phyloP scores from a whole-genome alignment of 345 rosid species.

The Corchorus capsularis region DNA sequence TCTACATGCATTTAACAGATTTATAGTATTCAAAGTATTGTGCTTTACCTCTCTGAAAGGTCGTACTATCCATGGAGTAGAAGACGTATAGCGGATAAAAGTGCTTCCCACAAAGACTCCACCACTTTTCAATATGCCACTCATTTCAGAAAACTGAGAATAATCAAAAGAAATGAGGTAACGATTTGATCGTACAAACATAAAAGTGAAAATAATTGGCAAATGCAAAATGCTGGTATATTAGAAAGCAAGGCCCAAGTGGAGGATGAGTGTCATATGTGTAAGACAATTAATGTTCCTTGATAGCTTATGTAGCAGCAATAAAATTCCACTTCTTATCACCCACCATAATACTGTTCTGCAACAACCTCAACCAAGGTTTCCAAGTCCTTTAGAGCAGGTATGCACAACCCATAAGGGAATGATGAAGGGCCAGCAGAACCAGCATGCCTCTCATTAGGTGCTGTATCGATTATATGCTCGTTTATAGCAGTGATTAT shows the following conservation, averaged over 20 bases:
- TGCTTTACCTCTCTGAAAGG: conserved; percentile 64
- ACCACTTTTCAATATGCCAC: conserved; percentile 74
- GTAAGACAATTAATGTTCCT: conserved; percentile 28
- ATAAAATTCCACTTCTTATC: conserved; percentile 88
- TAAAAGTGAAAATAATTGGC: neutral
- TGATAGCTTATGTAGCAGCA: conserved; percentile 75
- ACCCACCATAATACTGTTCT: conserved; percentile 82
- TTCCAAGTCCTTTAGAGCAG: conserved; percentile 82
- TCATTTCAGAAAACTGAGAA: conserved; percentile 82
- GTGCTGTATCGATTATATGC: conserved; percentile 75
- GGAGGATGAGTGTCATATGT: conserved; percentile 13
- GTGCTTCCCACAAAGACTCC: conserved; percentile 94
- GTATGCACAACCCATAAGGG: conserved; percentile 74
- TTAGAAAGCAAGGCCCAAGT: neutral
- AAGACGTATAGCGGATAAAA: conserved; percentile 66
- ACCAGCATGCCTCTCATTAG: conserved; percentile 39
- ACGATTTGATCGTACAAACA: too few species aligned
- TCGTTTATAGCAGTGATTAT: conserved; percentile 81
- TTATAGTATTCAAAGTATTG: neutral
- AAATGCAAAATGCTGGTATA: neutral
- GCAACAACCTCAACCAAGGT: conserved; percentile 89
- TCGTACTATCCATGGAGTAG: conserved; percentile 53
- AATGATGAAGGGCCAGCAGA: conserved; percentile 46
- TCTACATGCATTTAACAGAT: too few species aligned
- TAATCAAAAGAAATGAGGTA: neutral